Conservation (phyloP, 225 moss, liverwort and hornwort species). For the Marchantia paleacea region DNA sequence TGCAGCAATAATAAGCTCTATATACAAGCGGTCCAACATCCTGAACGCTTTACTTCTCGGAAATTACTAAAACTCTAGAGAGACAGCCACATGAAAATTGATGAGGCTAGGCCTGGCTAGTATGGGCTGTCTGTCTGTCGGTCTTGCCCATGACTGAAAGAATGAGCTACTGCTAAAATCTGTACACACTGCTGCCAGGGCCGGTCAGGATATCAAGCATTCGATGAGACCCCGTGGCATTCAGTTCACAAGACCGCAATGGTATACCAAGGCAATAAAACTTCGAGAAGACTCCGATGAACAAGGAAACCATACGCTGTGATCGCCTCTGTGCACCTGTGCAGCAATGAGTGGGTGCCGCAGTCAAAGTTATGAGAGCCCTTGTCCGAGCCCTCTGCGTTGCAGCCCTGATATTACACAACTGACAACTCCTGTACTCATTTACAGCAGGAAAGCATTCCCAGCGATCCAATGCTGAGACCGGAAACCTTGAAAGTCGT, state of each 20-base stretch:
- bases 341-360: background rate
- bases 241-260: background rate
- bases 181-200: slow-evolving; percentile 3
- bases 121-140: background rate
- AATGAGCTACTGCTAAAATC: slow-evolving; percentile 7
- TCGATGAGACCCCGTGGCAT: background rate
- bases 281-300: background rate
- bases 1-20: background rate
- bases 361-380: background rate
- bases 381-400: background rate
- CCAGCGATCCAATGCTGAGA: background rate
- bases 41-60: background rate
- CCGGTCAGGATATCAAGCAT: background rate
- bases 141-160: background rate
- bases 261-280: background rate
- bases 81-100: background rate
- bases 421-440: background rate
- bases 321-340: background rate
- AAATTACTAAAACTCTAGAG: background rate
- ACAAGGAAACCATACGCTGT: background rate
- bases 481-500: background rate
- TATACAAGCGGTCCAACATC: background rate
- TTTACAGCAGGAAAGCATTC: background rate
- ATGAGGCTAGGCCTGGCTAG: background rate
- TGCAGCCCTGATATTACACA: background rate